phyloP scores from a whole-genome alignment of 106 monocot genomes.

The Alisma plantagoaquatica region DNA sequence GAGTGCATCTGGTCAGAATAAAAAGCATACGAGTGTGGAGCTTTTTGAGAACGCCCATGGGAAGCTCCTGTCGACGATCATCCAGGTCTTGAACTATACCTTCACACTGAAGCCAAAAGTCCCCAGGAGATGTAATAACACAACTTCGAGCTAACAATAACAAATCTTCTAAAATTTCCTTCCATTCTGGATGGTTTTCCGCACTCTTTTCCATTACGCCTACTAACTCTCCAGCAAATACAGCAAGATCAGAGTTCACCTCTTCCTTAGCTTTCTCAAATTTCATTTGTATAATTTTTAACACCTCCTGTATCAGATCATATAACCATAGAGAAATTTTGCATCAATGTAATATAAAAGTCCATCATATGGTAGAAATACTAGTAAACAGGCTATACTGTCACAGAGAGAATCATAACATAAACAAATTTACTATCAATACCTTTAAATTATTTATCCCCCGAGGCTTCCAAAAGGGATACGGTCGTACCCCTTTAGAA shows the following conservation, averaged over 20 bases:
- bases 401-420: too few relatives aligned
- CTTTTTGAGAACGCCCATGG: conserved; percentile 87
- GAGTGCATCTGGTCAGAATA: conserved; percentile 89
- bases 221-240: conserved; percentile 81
- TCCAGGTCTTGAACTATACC: conserved; percentile 95
- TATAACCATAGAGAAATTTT: too few relatives aligned
- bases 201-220: conserved; percentile 85
- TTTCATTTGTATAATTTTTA: conserved; percentile 69
- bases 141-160: conserved; percentile 75
- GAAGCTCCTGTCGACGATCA: conserved; percentile 76
- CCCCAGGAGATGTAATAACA: conserved; percentile 68
- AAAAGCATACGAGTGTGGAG: conserved; percentile 91
- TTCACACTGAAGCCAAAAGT: conserved; percentile 97
- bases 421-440: too few relatives aligned
- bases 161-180: conserved; percentile 80
- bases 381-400: too few relatives aligned
- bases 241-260: conserved; percentile 83
- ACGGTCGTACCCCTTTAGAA: conserved; percentile 93
- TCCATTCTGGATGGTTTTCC: conserved; percentile 84
- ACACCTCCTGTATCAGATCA: conserved; percentile 45
- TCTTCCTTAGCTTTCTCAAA: conserved; percentile 98
- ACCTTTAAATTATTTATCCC: conserved; percentile 80
- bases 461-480: conserved; percentile 86
- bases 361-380: too few relatives aligned
- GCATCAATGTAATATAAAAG: too few relatives aligned